Conservation (phyloP, 805 yeast genomes). For the Ogataea zsoltii region DNA sequence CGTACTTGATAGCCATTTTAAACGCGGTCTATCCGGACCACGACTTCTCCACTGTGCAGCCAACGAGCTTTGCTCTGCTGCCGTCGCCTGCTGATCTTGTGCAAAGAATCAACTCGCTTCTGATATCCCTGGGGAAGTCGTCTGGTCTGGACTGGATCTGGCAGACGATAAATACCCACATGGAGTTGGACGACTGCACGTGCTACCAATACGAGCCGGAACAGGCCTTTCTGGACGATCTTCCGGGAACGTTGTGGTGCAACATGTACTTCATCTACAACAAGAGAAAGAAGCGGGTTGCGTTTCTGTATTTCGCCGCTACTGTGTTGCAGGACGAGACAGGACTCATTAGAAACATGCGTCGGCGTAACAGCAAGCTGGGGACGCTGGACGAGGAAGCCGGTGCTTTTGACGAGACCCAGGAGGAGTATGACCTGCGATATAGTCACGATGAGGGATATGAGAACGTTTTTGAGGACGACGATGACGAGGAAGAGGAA, state of each 20-base stretch:
- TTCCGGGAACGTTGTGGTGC: constrained; percentile 65
- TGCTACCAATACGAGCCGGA: constrained; percentile 65
- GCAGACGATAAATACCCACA: constrained; percentile 83
- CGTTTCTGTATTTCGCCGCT: constrained; percentile 74
- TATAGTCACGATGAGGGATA: constrained; percentile 30
- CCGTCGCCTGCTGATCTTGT: constrained; percentile 49
- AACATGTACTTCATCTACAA: constrained; percentile 90
- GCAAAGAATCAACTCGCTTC: constrained; percentile 72
- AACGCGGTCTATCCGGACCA: constrained; percentile 96
- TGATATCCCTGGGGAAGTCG: constrained; percentile 63
- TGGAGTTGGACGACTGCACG: constrained; percentile 66
- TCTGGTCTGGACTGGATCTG: constrained; percentile 68
- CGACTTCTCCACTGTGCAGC: constrained; percentile 86
- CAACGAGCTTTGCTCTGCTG: constrained; percentile 67
- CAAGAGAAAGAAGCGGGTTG: constrained; percentile 88
- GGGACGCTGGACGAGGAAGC: constrained; percentile 34
- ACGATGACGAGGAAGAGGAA: constrained; percentile 34
- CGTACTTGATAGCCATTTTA: constrained; percentile 84
- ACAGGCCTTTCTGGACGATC: constrained; percentile 66
- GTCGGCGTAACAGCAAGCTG: constrained; percentile 34
- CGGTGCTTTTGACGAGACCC: constrained; percentile 32
- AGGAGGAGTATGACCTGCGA: constrained; percentile 39
- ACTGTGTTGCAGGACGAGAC: constrained; percentile 34
- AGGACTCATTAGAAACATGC: constrained; percentile 27
- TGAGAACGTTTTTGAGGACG: constrained; percentile 41